Evolutionary conservation across 345 rosid genomes (phyloP).

Genomic region (Brassica juncea): DNA sequence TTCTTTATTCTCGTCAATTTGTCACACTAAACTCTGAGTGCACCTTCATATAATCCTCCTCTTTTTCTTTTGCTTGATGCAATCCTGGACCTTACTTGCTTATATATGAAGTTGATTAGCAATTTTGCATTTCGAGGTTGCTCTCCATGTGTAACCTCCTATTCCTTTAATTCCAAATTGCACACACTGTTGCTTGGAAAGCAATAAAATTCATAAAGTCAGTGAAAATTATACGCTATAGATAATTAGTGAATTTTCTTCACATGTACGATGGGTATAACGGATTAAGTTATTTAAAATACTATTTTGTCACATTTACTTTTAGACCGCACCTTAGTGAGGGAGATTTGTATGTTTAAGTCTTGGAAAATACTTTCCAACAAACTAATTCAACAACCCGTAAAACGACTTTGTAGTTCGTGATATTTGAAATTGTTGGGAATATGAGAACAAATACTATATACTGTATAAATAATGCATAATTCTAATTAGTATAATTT

Average conservation of each 20-base stretch:
- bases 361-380: neutral
- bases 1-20: too few species aligned
- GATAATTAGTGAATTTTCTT: neutral
- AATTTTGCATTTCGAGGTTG: too few species aligned
- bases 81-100: too few species aligned
- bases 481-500: too few species aligned
- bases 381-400: conserved; percentile 1
- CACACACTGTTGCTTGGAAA: too few species aligned
- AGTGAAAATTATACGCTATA: neutral
- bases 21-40: too few species aligned
- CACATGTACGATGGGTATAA: neutral
- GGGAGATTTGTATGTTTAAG: neutral
- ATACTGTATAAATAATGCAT: neutral
- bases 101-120: too few species aligned
- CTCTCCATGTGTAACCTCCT: too few species aligned
- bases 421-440: neutral
- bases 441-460: neutral
- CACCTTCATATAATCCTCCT: too few species aligned
- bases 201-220: neutral
- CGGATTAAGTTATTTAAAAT: neutral
- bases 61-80: too few species aligned
- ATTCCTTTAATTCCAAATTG: too few species aligned
- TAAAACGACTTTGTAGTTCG: neutral
- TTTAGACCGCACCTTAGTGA: conserved; percentile 4
- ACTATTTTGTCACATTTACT: neutral